Percentiles rank a stretch among this genome's conserved stretches.
Conservation (phyloP, 352 stramenopile genomes). For the Phytophthora sojae region DNA sequence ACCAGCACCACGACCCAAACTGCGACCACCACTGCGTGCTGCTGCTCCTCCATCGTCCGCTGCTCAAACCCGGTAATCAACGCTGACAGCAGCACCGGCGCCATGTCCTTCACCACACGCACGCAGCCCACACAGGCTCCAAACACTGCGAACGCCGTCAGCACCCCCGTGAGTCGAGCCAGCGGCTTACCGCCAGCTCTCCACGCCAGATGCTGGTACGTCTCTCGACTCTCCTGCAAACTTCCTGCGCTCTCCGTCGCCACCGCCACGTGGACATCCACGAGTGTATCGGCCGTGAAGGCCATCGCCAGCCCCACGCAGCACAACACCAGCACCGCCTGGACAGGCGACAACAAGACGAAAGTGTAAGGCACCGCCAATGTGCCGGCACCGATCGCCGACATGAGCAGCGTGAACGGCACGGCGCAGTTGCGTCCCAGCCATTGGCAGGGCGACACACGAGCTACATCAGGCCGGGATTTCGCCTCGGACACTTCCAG, state of each 20-base stretch:
- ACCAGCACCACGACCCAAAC: conserved; percentile 73
- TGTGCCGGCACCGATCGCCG: conserved; percentile 61
- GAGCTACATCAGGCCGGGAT: not conserved
- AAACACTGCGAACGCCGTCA: conserved; percentile 80
- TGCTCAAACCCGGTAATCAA: conserved; percentile 28
- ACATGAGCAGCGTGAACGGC: conserved; percentile 65
- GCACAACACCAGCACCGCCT: conserved; percentile 54
- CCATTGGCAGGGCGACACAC: conserved; percentile 29
- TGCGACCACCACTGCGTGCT: conserved; percentile 39
- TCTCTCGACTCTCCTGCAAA: conserved; percentile 53
- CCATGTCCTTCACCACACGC: conserved; percentile 78
- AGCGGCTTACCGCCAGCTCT: conserved; percentile 61
- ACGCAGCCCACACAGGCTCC: conserved; percentile 80
- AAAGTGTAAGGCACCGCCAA: conserved; percentile 76
- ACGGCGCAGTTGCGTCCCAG: conserved; percentile 41
- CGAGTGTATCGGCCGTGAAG: conserved; percentile 72
- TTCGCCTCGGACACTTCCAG: not conserved
- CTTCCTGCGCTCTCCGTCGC: conserved; percentile 27
- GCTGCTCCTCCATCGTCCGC: conserved; percentile 38
- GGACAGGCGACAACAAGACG: conserved; percentile 50
- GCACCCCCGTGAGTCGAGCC: conserved; percentile 57
- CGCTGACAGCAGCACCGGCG: conserved; percentile 58
- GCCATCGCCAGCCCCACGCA: conserved; percentile 71
- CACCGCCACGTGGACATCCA: conserved; percentile 68
- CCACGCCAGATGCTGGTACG: conserved; percentile 73